phyloP scores from a whole-genome alignment of 768 basidiomycete species.

The Tulasnella sp. region DNA sequence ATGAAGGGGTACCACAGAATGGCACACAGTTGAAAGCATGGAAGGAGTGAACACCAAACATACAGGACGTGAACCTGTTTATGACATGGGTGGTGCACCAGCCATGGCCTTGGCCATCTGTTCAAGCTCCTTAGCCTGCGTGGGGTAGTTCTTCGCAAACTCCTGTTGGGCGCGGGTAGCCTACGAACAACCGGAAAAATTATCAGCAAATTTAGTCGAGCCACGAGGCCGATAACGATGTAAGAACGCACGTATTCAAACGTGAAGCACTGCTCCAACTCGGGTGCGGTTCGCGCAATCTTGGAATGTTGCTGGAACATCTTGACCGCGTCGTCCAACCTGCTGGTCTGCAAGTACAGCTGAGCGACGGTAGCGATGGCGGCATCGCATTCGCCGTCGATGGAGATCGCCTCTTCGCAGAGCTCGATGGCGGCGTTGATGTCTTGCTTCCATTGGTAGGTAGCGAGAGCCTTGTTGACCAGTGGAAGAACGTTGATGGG shows the following conservation, averaged over 20 bases:
- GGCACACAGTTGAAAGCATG: background rate
- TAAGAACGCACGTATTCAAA: slow-evolving; percentile 61
- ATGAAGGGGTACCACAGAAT: background rate
- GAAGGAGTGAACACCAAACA: background rate
- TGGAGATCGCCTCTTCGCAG: slow-evolving; percentile 76
- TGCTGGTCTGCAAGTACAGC: slow-evolving; percentile 81
- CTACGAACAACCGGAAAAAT: slow-evolving; percentile 33
- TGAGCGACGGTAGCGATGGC: slow-evolving; percentile 95
- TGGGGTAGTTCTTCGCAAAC: slow-evolving; percentile 76
- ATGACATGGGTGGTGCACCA: background rate
- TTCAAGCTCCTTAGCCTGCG: slow-evolving; percentile 47
- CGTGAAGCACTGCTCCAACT: slow-evolving; percentile 64
- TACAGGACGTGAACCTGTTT: background rate
- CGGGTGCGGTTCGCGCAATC: slow-evolving; percentile 83
- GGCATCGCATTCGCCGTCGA: slow-evolving; percentile 93
- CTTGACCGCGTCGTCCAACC: slow-evolving; percentile 74
- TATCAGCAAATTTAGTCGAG: slow-evolving; percentile 12
- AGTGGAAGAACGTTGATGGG: slow-evolving; percentile 81
- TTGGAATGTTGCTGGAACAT: slow-evolving; percentile 80
- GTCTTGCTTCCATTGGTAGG: slow-evolving; percentile 96
- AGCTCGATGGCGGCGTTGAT: slow-evolving; percentile 70
- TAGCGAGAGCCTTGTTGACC: slow-evolving; percentile 94
- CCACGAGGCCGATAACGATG: background rate
- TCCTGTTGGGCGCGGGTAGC: slow-evolving; percentile 76
- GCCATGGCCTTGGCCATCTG: slow-evolving; percentile 30